A percentile compares a stretch with the other conserved stretches of the same genome.
phyloP scores from a whole-genome alignment of 805 yeast species.

The Brettanomyces bruxellensis region DNA sequence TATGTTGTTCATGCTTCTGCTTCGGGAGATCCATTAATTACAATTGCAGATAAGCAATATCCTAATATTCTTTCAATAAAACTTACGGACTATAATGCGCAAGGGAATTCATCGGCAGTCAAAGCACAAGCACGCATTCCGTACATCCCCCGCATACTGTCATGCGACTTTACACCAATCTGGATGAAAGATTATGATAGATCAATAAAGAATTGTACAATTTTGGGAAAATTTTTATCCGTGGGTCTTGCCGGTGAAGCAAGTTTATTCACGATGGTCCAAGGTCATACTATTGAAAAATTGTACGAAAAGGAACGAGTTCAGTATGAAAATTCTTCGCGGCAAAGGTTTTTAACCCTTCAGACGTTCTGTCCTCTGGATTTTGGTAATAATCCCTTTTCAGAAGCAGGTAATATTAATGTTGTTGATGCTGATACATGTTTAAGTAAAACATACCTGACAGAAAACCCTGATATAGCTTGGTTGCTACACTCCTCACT shows the following conservation, averaged over 20 bases:
- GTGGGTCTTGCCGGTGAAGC: conserved; percentile 33
- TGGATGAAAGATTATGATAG: conserved; percentile 17
- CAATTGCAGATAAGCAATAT: conserved; percentile 14
- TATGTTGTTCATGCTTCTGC: conserved; percentile 8
- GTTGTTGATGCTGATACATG: neutral
- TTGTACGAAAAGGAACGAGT: neutral
- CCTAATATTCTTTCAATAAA: conserved; percentile 10
- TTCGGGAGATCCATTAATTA: conserved; percentile 1
- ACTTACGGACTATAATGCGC: neutral
- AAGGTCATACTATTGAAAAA: conserved; percentile 7
- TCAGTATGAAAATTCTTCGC: neutral
- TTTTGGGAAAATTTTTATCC: conserved; percentile 9
- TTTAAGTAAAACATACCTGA: neutral
- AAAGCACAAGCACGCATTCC: conserved; percentile 15
- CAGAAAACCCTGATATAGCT: neutral
- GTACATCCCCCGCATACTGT: conserved; percentile 24
- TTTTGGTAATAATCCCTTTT: neutral
- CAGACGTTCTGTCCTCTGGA: neutral
- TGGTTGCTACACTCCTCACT: neutral
- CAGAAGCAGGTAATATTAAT: neutral
- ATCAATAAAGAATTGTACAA: neutral
- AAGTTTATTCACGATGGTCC: conserved; percentile 8
- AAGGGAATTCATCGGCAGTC: conserved; percentile 2
- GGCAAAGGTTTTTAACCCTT: neutral
- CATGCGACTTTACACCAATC: conserved; percentile 22